Base-by-base conservation (phyloP, 208 protist genomes). In the Trypanosoma conorhini region DNA sequence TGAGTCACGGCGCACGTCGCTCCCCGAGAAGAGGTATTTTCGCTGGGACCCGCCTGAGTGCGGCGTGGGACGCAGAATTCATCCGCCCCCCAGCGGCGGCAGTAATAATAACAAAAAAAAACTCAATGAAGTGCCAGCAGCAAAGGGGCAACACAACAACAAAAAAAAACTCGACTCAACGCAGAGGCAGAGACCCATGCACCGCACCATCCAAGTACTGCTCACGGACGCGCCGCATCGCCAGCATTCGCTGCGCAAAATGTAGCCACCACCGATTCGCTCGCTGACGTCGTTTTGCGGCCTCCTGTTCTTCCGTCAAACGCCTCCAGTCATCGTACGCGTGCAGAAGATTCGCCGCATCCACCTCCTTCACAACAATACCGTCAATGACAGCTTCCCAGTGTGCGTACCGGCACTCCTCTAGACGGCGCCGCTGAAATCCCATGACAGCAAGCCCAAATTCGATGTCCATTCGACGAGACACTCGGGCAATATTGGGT, bases 251-350 rank as follows among this genome's bases (percentile, higher is more conserved):
- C 76, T 95, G 92, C 0, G 81, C 77, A 30, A 94, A 70, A 58
- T 92, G 70, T 54, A 93, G 56, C 90, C 92, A 97, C 92, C 88
- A 95, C n/a, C 85, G 80, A 56, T 93, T 84, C 0, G 88, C 78
- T 5, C 92, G 86, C 48, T 95, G 80, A 10, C 82, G 76, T 19
- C 89, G 79, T 66, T 86, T 86, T 0, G 85, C 67, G 5, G 89
- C 86, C 79, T 94, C 89, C 72, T 97, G 88, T 73, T 95, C 88
- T 65, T 90, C 78, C 28, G 77, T 78, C 3, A 95, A 67, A 69
- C 88, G 74, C 54, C 88, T 78, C 92, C 92, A 97, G 62, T 97
- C 88, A 61, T 90, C 76, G 60, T 95, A 97, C 0, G 92, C 92
- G 33, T 77, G 81, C 22, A 85, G 60, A 54, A 97, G 68, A 52